Conservation (phyloP, 2,329 filamentous ascomycete genomes). For the Magnaporthiopsis poae region DNA sequence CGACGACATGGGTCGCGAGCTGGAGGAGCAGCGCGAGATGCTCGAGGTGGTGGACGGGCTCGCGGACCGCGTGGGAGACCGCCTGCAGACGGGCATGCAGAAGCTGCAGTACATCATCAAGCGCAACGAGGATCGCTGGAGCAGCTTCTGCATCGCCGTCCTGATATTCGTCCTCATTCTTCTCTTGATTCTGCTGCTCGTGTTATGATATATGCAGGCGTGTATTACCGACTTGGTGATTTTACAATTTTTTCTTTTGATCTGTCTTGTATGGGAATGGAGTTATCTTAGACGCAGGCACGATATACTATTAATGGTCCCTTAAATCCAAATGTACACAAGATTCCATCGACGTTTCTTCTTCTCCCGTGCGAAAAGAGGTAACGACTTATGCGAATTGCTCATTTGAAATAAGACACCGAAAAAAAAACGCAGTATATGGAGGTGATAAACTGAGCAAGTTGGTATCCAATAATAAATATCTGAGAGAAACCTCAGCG, state of each 20-base stretch:
- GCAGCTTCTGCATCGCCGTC: slow-evolving; percentile 81
- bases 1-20: slow-evolving; percentile 87
- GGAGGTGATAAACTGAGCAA: too few relatives aligned
- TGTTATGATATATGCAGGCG: slow-evolving; percentile 34
- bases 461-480: not conserved
- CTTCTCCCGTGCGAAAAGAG: not conserved
- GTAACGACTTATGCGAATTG: too few relatives aligned
- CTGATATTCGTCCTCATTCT: slow-evolving; percentile 83
- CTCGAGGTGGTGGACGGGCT: slow-evolving; percentile 75
- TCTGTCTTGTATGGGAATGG: slow-evolving; percentile 2
- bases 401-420: too few relatives aligned
- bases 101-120: slow-evolving; percentile 76
- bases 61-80: slow-evolving; percentile 76
- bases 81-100: slow-evolving; percentile 76
- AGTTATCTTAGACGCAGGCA: not conserved
- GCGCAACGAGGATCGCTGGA: slow-evolving; percentile 78
- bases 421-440: too few relatives aligned
- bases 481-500: not conserved
- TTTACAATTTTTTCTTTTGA: slow-evolving; percentile 9
- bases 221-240: slow-evolving; percentile 6
- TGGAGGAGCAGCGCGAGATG: slow-evolving; percentile 89
- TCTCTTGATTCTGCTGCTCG: slow-evolving; percentile 66
- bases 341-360: not conserved
- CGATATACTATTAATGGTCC: not conserved
- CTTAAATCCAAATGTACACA: not conserved